Conservation (phyloP, 2,329 filamentous ascomycete genomes). For the Magnaporthiopsis rhizophila region DNA sequence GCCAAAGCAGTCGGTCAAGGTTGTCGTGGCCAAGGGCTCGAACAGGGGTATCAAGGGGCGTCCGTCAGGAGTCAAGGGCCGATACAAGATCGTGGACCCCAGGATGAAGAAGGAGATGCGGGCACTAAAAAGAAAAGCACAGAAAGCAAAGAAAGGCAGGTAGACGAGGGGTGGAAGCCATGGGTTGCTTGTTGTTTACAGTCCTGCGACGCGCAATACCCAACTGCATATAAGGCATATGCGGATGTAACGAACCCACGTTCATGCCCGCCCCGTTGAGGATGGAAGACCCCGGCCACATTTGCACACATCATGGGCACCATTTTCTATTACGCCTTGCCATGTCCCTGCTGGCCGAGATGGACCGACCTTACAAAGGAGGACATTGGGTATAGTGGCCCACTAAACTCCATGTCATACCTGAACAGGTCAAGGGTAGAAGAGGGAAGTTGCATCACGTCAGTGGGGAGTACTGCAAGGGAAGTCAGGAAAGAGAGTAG, state of each 20-base stretch:
- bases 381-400: constrained; percentile 55
- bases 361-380: constrained; percentile 41
- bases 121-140: constrained; percentile 69
- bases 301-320: not conserved
- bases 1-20: constrained; percentile 71
- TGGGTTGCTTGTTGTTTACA: not conserved
- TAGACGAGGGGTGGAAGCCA: not conserved
- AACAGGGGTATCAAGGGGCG: constrained; percentile 76
- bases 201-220: not conserved
- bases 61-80: constrained; percentile 86
- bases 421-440: constrained; percentile 26
- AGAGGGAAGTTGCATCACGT: not conserved
- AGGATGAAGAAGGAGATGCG: constrained; percentile 95
- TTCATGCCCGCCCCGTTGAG: no score
- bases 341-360: not conserved
- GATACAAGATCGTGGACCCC: constrained; percentile 94
- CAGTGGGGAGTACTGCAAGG: not conserved
- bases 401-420: constrained; percentile 75
- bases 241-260: not conserved
- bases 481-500: not conserved
- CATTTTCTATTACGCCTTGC: not conserved
- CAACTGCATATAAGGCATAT: not conserved
- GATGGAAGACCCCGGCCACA: no score
- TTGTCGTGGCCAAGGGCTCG: constrained; percentile 78
- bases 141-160: constrained; percentile 53